Conservation (phyloP, 257 asterid genomes). For the Forsythia suspensa region DNA sequence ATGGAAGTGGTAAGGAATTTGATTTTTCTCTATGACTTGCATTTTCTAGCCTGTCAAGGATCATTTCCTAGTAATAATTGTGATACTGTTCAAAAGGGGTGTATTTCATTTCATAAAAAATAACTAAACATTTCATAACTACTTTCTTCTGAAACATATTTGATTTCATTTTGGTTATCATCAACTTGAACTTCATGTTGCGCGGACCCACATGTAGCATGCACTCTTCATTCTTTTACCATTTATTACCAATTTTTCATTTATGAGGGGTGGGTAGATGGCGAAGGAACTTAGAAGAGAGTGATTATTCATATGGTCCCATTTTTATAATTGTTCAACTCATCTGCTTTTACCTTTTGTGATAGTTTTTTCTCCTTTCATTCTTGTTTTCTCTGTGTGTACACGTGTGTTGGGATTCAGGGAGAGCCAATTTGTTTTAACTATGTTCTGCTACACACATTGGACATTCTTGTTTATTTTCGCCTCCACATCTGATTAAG, state of each 20-base stretch:
- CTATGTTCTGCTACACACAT: not conserved
- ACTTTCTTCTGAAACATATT: not conserved
- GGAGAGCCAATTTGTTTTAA: too few species aligned
- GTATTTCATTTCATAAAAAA: not conserved
- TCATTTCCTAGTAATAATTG: not conserved
- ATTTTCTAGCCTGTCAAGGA: not conserved
- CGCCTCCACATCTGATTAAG: not conserved
- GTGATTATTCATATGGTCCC: not conserved
- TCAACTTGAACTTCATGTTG: not conserved
- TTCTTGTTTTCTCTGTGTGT: not conserved
- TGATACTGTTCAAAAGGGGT: not conserved
- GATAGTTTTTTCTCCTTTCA: not conserved
- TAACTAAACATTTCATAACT: not conserved
- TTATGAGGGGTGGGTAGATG: not conserved
- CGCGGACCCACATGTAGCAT: not conserved
- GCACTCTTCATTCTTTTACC: not conserved
- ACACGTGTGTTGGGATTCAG: too few species aligned
- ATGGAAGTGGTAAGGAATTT: slow-evolving; percentile 78
- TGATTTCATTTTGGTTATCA: slow-evolving; percentile 5
- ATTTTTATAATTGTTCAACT: not conserved
- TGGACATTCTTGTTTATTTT: not conserved
- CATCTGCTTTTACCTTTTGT: not conserved
- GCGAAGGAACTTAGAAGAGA: not conserved
- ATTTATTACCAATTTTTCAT: not conserved
- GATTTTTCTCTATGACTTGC: not conserved